Conservation (phyloP, 768 basidiomycete species). For the Podaxis pistillaris region DNA sequence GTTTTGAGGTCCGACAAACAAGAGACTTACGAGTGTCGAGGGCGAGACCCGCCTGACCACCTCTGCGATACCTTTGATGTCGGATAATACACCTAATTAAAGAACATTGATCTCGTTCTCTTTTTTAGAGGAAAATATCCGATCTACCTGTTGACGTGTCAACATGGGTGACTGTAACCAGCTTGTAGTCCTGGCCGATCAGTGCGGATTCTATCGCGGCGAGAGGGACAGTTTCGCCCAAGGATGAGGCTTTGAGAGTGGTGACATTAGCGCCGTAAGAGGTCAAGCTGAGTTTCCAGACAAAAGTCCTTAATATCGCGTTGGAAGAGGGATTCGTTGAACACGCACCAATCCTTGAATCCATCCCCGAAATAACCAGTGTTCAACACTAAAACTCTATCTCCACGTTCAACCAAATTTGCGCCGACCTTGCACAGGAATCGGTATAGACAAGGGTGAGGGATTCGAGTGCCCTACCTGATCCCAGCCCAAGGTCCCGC, state of each 20-base stretch:
- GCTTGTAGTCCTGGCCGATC: slow-evolving; percentile 68
- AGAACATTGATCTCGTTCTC: background rate
- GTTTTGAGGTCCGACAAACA: background rate
- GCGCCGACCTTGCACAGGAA: slow-evolving; percentile 56
- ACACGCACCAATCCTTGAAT: slow-evolving; percentile 71
- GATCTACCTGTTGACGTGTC: slow-evolving; percentile 71
- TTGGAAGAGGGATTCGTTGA: background rate
- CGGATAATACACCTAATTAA: slow-evolving; percentile 57
- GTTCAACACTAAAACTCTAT: slow-evolving; percentile 74
- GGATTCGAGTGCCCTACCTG: slow-evolving; percentile 20
- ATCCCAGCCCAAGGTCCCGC: slow-evolving; percentile 91
- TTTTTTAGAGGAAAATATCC: background rate
- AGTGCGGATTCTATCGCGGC: slow-evolving; percentile 62
- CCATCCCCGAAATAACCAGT: slow-evolving; percentile 91
- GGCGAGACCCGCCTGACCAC: slow-evolving; percentile 73
- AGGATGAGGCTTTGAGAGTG: slow-evolving; percentile 57
- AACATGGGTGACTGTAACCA: slow-evolving; percentile 87
- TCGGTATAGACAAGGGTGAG: background rate
- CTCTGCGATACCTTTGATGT: slow-evolving; percentile 67
- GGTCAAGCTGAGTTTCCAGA: slow-evolving; percentile 45
- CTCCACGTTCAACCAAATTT: slow-evolving; percentile 75
- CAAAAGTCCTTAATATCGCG: background rate
- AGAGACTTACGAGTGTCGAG: slow-evolving; percentile 60
- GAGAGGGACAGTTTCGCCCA: slow-evolving; percentile 61
- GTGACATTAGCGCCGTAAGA: slow-evolving; percentile 81